Conservation (phyloP, 2,329 filamentous ascomycete species). For the Pseudogymnoascus sp. region DNA sequence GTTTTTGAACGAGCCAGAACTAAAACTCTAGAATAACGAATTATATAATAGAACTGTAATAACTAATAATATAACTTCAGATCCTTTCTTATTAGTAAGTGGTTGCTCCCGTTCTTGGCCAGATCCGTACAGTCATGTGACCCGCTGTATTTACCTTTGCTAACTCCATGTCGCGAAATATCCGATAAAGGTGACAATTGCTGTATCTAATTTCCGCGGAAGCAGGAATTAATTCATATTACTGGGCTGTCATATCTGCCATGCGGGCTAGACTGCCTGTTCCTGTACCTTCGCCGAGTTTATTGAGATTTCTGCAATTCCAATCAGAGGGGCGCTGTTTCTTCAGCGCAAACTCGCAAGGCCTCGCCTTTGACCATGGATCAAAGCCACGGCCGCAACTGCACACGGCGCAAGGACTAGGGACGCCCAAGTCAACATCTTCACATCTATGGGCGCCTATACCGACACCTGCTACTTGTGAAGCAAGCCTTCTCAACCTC, state of each 20-base stretch:
- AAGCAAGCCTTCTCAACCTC: conserved; percentile 23
- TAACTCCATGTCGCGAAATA: background rate
- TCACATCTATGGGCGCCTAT: conserved; percentile 20
- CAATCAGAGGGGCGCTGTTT: conserved; percentile 55
- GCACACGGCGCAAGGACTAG: conserved; percentile 9
- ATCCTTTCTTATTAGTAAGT: background rate
- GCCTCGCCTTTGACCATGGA: conserved; percentile 23
- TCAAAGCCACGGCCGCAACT: conserved; percentile 16
- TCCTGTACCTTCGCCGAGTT: conserved; percentile 41
- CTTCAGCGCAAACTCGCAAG: conserved; percentile 35
- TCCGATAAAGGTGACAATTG: background rate
- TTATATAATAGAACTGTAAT: background rate
- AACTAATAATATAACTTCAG: background rate
- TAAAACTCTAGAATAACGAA: background rate
- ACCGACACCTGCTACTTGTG: conserved; percentile 17
- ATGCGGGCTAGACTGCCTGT: conserved; percentile 27
- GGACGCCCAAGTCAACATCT: conserved; percentile 14
- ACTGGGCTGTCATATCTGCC: conserved; percentile 8
- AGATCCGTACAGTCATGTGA: background rate
- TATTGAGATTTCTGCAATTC: conserved; percentile 64
- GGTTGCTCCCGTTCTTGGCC: background rate
- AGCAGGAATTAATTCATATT: conserved; percentile 7
- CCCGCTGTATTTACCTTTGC: background rate
- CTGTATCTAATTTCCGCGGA: background rate
- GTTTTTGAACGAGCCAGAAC: background rate